Conservation (phyloP, 345 rosid genomes). For the Heritiera littoralis region DNA sequence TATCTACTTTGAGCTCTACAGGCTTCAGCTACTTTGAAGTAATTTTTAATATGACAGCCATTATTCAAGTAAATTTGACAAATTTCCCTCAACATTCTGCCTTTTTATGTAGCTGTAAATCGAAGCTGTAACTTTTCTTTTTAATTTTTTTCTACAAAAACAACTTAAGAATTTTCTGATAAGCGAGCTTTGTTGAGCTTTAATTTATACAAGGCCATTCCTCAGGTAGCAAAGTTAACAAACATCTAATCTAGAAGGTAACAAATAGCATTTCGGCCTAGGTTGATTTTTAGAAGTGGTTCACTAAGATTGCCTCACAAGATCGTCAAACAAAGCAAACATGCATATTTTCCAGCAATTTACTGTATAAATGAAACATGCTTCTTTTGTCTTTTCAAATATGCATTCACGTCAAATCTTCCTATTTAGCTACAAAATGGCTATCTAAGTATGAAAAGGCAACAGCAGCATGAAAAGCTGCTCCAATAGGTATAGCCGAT, state of each 20-base stretch:
- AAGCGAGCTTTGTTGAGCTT: too few species aligned
- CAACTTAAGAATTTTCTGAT: too few species aligned
- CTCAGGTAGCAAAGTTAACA: not conserved
- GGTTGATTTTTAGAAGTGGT: not conserved
- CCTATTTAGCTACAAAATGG: constrained; percentile 42
- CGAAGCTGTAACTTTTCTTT: too few species aligned
- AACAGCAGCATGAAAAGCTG: constrained; percentile 63
- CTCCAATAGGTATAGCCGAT: constrained; percentile 63
- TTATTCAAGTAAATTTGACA: not conserved
- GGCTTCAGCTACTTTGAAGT: not conserved
- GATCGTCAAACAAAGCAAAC: not conserved
- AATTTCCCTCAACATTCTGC: not conserved
- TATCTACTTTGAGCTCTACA: not conserved
- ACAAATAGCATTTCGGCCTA: not conserved
- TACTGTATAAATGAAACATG: not conserved
- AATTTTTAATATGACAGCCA: not conserved
- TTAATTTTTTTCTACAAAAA: too few species aligned
- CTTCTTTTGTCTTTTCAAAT: not conserved
- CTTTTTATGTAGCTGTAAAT: too few species aligned
- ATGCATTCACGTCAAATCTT: not conserved
- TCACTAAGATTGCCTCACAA: not conserved
- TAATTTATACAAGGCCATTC: not conserved
- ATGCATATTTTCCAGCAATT: not conserved
- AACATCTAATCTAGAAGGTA: not conserved
- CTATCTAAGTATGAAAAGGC: constrained; percentile 58